Evolutionary conservation across 179 eudicot species (phyloP).

Genomic region (Nepenthes alata): DNA sequence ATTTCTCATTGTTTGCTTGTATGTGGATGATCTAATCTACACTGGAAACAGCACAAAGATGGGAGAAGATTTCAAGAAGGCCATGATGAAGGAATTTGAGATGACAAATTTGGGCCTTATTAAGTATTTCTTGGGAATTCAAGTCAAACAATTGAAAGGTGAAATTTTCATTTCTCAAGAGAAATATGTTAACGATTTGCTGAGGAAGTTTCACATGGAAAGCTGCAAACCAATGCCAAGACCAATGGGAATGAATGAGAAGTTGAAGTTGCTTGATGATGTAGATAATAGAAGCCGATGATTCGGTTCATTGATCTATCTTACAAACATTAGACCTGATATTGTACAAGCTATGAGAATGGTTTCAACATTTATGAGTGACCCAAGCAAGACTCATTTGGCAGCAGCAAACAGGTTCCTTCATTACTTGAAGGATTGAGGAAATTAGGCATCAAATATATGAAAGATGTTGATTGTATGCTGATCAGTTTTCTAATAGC

Average conservation of each 20-base stretch:
- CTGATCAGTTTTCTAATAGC: too few relatives aligned
- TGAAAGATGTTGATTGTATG: too few relatives aligned
- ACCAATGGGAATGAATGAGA: constrained; percentile 1
- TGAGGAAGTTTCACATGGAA: constrained; percentile 8
- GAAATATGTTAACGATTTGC: constrained; percentile 7
- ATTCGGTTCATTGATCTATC: too few relatives aligned
- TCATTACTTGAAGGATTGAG: too few relatives aligned
- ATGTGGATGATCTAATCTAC: constrained; percentile 19
- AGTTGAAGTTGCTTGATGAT: too few relatives aligned
- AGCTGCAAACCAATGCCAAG: constrained; percentile 10
- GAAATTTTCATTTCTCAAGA: constrained; percentile 4
- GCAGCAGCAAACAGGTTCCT: too few relatives aligned
- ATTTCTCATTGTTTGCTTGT: constrained; percentile 10
- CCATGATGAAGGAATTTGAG: constrained; percentile 10
- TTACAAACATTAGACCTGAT: too few relatives aligned
- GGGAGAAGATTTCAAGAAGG: constrained; percentile 5
- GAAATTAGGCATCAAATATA: too few relatives aligned
- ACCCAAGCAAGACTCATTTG: too few relatives aligned
- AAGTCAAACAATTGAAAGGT: constrained; percentile 4
- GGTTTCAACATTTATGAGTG: too few relatives aligned
- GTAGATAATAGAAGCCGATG: too few relatives aligned
- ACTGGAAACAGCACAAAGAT: background rate
- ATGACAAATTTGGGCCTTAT: constrained; percentile 9
- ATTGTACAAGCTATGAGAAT: too few relatives aligned
- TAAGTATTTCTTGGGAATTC: constrained; percentile 13